A percentile compares a stretch with the other conserved stretches of the same genome.
These are phyloP conservation scores for Tuber indicum DNA, from an alignment of 495 filamentous ascomycete species.

Conservation along the genomic window DNA sequence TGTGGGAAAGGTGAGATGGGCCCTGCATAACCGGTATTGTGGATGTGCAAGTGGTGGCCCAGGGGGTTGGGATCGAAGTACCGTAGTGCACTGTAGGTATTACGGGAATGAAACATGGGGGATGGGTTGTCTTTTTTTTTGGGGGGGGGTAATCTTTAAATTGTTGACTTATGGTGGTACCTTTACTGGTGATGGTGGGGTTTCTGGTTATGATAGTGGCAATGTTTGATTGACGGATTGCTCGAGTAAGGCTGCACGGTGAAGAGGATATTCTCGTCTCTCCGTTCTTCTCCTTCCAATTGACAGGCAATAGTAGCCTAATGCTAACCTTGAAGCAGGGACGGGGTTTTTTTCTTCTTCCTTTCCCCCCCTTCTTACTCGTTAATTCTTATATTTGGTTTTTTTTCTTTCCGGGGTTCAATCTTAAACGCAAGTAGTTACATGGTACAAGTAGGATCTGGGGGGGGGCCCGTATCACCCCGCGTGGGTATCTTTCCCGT, in stretches of 20 bases:
- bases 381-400: not conserved
- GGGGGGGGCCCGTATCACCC: not conserved
- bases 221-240: not conserved
- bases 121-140: too few relatives aligned
- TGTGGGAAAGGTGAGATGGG: not conserved
- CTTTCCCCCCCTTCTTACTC: too few relatives aligned
- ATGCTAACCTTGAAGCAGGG: not conserved
- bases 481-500: not conserved
- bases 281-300: not conserved
- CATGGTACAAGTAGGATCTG: not conserved
- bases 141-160: not conserved
- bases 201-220: not conserved
- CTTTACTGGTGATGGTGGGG: not conserved
- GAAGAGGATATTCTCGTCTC: not conserved
- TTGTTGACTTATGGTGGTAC: not conserved
- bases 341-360: too few relatives aligned
- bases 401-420: not conserved
- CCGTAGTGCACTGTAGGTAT: not conserved
- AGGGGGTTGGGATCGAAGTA: not conserved
- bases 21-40: not conserved
- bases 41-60: not conserved
- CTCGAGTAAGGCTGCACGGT: not conserved
- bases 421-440: not conserved
- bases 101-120: not conserved
- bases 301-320: not conserved